Conservation (phyloP, 2,329 filamentous ascomycete genomes). For the Rhytidhysteron rufulum region DNA sequence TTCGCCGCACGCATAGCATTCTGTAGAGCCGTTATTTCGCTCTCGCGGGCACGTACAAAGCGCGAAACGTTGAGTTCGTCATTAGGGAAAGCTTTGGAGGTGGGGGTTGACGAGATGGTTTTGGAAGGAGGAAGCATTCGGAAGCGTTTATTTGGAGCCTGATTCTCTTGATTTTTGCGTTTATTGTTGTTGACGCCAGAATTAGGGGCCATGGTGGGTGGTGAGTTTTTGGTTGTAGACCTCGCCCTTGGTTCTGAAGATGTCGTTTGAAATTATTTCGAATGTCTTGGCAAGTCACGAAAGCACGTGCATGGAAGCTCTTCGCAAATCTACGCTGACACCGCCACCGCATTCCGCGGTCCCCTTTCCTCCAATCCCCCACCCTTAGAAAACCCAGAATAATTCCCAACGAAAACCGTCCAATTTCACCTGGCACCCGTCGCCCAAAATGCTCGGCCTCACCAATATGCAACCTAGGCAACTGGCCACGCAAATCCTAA, state of each 20-base stretch:
- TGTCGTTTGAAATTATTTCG: too few species aligned
- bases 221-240: too few species aligned
- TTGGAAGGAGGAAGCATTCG: constrained; percentile 22
- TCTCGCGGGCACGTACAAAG: constrained; percentile 82
- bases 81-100: constrained; percentile 53
- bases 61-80: constrained; percentile 82
- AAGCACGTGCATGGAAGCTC: too few species aligned
- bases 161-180: constrained; percentile 16
- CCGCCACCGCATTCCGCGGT: too few species aligned
- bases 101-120: constrained; percentile 25
- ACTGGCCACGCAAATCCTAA: constrained; percentile 75
- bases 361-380: too few species aligned
- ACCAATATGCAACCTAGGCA: constrained; percentile 70
- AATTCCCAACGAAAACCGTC: too few species aligned
- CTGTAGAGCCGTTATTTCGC: constrained; percentile 83
- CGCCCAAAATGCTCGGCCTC: constrained; percentile 43
- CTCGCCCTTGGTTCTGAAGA: too few species aligned
- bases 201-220: too few species aligned
- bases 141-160: constrained; percentile 15
- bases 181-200: constrained; percentile 18
- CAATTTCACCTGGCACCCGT: too few species aligned
- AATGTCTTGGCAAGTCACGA: too few species aligned
- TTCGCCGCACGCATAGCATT: constrained; percentile 75
- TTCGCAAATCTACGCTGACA: too few species aligned
- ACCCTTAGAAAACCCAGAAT: too few species aligned